Conservation (phyloP, 1,284 basidiomycete species). For the Ganoderma meredithae region DNA sequence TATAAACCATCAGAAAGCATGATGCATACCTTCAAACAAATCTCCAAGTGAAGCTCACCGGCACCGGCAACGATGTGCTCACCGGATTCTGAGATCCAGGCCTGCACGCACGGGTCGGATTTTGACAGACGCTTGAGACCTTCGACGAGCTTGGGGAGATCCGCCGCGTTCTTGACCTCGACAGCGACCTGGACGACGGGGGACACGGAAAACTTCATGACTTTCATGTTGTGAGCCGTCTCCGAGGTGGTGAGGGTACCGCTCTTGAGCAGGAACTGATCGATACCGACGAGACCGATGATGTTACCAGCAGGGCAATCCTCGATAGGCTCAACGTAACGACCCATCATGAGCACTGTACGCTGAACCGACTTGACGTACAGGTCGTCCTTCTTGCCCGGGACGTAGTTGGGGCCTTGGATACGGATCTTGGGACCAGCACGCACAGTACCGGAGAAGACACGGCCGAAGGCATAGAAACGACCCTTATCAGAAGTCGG, state of each 20-base stretch:
- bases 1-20: not conserved
- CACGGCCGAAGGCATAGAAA: conserved; percentile 99
- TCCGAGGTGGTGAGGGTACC: conserved; percentile 98
- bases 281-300: conserved; percentile 98
- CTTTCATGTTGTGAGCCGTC: conserved; percentile 99
- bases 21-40: conserved; percentile 89
- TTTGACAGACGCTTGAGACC: conserved; percentile 99
- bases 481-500: conserved; percentile 99
- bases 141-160: conserved; percentile 99
- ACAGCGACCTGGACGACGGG: conserved; percentile 99
- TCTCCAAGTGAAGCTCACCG: conserved; percentile 99
- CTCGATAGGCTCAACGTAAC: conserved; percentile 98
- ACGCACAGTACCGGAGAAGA: conserved; percentile 98
- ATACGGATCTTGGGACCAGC: conserved; percentile 99
- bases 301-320: conserved; percentile 99
- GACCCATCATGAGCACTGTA: conserved; percentile 99
- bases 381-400: conserved; percentile 99
- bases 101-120: conserved; percentile 99
- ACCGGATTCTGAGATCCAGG: conserved; percentile 92
- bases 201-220: conserved; percentile 99
- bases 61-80: conserved; percentile 99
- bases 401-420: conserved; percentile 98
- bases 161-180: conserved; percentile 99
- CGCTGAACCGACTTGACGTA: conserved; percentile 99
- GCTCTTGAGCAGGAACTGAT: conserved; percentile 99